Evolutionary conservation across 2,329 filamentous ascomycete species (phyloP).

Genomic region (Aspergillus sp.): DNA sequence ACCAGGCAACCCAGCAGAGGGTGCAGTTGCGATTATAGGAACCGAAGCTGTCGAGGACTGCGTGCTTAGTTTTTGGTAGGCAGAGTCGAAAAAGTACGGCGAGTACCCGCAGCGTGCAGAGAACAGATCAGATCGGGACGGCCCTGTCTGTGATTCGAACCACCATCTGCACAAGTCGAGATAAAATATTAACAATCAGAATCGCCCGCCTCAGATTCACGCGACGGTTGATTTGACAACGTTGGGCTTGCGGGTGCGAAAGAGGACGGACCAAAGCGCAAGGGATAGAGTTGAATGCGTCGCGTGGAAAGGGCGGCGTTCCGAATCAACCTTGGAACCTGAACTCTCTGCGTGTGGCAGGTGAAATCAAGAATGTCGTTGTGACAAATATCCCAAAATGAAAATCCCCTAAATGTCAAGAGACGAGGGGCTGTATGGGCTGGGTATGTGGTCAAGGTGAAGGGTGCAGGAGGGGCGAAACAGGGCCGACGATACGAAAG

Average conservation of each 20-base stretch:
- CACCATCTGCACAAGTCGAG: slow-evolving; percentile 19
- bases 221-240: slow-evolving; percentile 18
- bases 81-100: slow-evolving; percentile 18
- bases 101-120: slow-evolving; percentile 22
- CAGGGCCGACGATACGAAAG: neutral
- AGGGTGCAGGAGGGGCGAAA: neutral
- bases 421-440: neutral
- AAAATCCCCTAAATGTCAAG: neutral
- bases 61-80: neutral
- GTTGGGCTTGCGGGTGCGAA: slow-evolving; percentile 20
- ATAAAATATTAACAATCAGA: slow-evolving; percentile 16
- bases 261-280: slow-evolving; percentile 30
- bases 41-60: slow-evolving; percentile 13
- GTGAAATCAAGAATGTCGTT: slow-evolving; percentile 1
- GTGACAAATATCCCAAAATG: neutral
- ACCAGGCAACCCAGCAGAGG: slow-evolving; percentile 15
- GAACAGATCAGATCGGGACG: slow-evolving; percentile 30
- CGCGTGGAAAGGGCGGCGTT: slow-evolving; percentile 29
- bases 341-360: slow-evolving; percentile 4
- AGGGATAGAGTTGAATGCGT: slow-evolving; percentile 30
- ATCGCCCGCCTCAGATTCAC: slow-evolving; percentile 9
- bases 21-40: slow-evolving; percentile 20
- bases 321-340: slow-evolving; percentile 4
- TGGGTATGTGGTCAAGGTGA: neutral
- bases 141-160: slow-evolving; percentile 19